Percentiles rank a stretch among this genome's conserved stretches.
phyloP scores from a whole-genome alignment of 2,329 filamentous ascomycete genomes.

The Sporothrix luriei region DNA sequence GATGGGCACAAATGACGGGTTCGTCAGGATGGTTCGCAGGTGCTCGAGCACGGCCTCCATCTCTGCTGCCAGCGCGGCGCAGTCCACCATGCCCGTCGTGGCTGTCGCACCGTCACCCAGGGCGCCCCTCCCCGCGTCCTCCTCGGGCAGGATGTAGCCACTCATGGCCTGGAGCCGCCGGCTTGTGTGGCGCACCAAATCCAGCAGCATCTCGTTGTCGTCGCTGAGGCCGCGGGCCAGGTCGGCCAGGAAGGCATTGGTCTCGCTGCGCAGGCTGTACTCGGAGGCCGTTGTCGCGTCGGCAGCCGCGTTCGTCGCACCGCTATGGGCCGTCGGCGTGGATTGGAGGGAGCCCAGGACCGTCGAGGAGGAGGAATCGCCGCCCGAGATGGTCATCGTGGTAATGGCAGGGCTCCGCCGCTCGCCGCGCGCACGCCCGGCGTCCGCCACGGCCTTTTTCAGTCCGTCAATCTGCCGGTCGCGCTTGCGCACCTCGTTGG shows the following conservation, averaged over 20 bases:
- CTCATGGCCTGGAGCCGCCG: slow-evolving; percentile 71
- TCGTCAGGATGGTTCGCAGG: slow-evolving; percentile 81
- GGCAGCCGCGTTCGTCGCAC: neutral
- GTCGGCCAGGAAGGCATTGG: slow-evolving; percentile 85
- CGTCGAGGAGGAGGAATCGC: slow-evolving; percentile 37
- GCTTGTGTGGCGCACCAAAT: slow-evolving; percentile 70
- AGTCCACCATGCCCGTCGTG: slow-evolving; percentile 41
- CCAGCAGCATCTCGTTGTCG: slow-evolving; percentile 83
- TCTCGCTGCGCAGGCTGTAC: slow-evolving; percentile 79
- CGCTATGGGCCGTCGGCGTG: neutral
- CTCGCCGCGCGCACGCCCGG: slow-evolving; percentile 62
- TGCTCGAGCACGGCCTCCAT: slow-evolving; percentile 79
- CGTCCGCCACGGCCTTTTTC: slow-evolving; percentile 81
- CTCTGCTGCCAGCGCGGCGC: slow-evolving; percentile 68
- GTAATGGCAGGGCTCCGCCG: slow-evolving; percentile 58
- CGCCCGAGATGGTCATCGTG: slow-evolving; percentile 60
- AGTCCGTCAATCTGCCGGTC: slow-evolving; percentile 86
- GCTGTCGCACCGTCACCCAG: slow-evolving; percentile 33
- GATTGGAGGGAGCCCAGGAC: neutral
- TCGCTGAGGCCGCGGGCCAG: slow-evolving; percentile 82
- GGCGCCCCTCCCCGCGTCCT: slow-evolving; percentile 26
- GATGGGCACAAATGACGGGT: slow-evolving; percentile 92
- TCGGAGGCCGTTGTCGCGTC: slow-evolving; percentile 43
- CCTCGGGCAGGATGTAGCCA: slow-evolving; percentile 46
- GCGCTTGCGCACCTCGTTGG: slow-evolving; percentile 86